These are phyloP conservation scores for Dendrocalamus sinicus DNA, from an alignment of 176 grass and related monocot genomes.

Conservation along the genomic window DNA sequence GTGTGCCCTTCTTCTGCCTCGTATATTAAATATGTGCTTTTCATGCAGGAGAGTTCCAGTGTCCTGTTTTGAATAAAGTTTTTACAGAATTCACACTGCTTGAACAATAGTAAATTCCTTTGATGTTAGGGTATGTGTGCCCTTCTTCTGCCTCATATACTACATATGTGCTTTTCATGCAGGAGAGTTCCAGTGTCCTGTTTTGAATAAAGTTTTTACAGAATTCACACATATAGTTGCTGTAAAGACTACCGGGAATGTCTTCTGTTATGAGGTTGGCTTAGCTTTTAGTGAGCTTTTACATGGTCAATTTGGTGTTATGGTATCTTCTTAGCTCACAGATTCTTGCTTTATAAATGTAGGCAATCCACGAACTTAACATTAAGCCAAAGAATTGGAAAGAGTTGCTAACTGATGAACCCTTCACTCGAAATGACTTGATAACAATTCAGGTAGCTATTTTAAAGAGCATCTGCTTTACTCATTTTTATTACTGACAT, in stretches of 20 bases:
- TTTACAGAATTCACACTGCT: slow-evolving; percentile 85
- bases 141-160: no score
- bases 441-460: slow-evolving; percentile 94
- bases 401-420: slow-evolving; percentile 94
- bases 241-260: slow-evolving; percentile 99
- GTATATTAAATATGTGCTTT: slow-evolving; percentile 25
- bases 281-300: slow-evolving; percentile 1
- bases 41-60: slow-evolving; percentile 84
- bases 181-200: slow-evolving; percentile 94
- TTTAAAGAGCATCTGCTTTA: slow-evolving; percentile 30
- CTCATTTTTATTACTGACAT: slow-evolving; percentile 15
- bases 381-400: slow-evolving; percentile 96
- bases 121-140: no score
- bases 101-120: no score
- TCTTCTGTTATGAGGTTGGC: slow-evolving; percentile 92
- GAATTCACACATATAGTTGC: slow-evolving; percentile 96
- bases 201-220: slow-evolving; percentile 97
- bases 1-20: not conserved
- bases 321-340: slow-evolving; percentile 33
- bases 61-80: slow-evolving; percentile 95
- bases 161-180: slow-evolving; percentile 37
- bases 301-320: slow-evolving; percentile 18
- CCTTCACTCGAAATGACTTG: slow-evolving; percentile 81
- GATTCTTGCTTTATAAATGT: slow-evolving; percentile 12
- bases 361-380: slow-evolving; percentile 97